Conservation (phyloP, 2,329 filamentous ascomycete genomes). For the Fusarium verrucosum region DNA sequence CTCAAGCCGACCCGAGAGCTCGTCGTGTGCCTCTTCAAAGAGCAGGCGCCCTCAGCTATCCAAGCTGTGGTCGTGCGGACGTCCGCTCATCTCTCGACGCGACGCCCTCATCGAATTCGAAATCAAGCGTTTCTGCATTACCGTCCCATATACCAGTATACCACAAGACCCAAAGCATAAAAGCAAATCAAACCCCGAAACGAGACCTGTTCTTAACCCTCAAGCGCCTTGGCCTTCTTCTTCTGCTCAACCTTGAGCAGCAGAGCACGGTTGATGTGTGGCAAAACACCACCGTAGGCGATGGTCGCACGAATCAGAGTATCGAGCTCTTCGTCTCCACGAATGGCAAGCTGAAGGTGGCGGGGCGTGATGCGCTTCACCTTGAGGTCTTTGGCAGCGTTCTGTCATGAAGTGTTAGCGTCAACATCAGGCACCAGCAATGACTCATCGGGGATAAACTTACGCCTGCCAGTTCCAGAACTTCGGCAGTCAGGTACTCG, state of each 20-base stretch:
- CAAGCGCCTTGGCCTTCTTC: conserved; percentile 77
- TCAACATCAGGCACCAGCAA: conserved; percentile 22
- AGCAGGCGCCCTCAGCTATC: conserved; percentile 40
- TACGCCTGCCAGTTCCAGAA: conserved; percentile 93
- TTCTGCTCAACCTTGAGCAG: conserved; percentile 97
- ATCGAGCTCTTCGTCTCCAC: conserved; percentile 97
- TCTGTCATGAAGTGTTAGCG: conserved; percentile 60
- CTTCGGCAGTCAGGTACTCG: conserved; percentile 97
- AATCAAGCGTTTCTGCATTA: conserved; percentile 45
- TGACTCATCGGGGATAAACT: conserved; percentile 50
- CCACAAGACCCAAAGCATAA: conserved; percentile 39
- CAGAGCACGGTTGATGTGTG: conserved; percentile 97
- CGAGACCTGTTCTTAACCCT: conserved; percentile 49
- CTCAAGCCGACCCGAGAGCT: conserved; percentile 23
- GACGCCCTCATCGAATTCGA: conserved; percentile 41
- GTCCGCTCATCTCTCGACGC: conserved; percentile 35
- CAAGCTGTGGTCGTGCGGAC: conserved; percentile 40
- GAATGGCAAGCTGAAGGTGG: conserved; percentile 96
- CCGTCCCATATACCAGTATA: conserved; percentile 42
- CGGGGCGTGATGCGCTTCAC: conserved; percentile 99
- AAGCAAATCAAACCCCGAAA: conserved; percentile 33
- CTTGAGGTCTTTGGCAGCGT: conserved; percentile 98
- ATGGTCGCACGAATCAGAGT: conserved; percentile 98
- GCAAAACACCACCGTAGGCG: conserved; percentile 96
- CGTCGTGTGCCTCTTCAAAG: conserved; percentile 31